Evolutionary conservation across 2,329 filamentous ascomycete species (phyloP).

Genomic region (Gremmenia infestans): DNA sequence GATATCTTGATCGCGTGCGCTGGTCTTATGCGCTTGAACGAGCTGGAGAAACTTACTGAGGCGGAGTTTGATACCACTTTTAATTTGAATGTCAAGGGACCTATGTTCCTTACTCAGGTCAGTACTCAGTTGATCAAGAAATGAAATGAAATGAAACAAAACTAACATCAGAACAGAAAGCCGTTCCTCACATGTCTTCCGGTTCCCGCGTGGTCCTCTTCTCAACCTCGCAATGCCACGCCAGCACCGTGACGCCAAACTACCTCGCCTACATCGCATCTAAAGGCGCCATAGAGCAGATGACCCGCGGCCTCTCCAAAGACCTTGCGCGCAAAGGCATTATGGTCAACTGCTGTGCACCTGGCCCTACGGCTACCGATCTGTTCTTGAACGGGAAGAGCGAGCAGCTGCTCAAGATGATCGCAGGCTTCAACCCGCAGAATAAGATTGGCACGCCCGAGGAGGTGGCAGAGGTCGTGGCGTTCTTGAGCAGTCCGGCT

Average conservation of each 20-base stretch:
- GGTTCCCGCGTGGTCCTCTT: constrained; percentile 49
- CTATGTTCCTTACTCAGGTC: constrained; percentile 47
- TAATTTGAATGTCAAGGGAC: constrained; percentile 52
- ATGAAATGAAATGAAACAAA: neutral
- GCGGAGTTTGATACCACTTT: constrained; percentile 46
- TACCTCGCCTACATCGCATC: constrained; percentile 44
- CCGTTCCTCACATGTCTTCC: constrained; percentile 44
- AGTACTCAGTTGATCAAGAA: neutral
- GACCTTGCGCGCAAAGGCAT: constrained; percentile 45
- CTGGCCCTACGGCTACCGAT: constrained; percentile 47
- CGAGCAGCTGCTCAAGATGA: constrained; percentile 38
- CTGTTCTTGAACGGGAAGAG: constrained; percentile 41
- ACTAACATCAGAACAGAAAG: constrained; percentile 36
- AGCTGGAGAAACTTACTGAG: constrained; percentile 45
- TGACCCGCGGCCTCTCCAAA: constrained; percentile 45
- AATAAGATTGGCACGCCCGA: constrained; percentile 42
- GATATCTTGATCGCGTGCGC: constrained; percentile 56
- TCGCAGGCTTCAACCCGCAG: constrained; percentile 38
- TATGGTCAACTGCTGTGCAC: constrained; percentile 46
- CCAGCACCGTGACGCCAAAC: constrained; percentile 35
- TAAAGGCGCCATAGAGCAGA: constrained; percentile 52
- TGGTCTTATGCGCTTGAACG: constrained; percentile 45
- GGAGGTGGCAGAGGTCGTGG: constrained; percentile 42
- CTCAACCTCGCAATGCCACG: constrained; percentile 39
- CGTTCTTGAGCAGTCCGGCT: constrained; percentile 32